Conservation (phyloP, 148 eudicot species). For the Talinum fruticosum region DNA sequence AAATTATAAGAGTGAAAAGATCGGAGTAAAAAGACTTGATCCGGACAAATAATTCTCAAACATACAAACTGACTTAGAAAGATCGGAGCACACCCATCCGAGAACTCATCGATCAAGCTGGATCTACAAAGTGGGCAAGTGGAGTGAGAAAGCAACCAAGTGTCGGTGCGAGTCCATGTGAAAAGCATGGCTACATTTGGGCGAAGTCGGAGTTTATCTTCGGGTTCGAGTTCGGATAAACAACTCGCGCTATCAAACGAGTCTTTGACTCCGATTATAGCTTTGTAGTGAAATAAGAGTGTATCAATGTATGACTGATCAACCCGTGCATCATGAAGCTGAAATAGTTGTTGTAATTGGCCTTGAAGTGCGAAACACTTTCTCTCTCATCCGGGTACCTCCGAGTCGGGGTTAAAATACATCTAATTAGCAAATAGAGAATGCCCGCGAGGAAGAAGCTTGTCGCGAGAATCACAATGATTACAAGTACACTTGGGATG, state of each 20-base stretch:
- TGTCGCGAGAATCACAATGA: constrained; percentile 66
- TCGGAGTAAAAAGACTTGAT: no score
- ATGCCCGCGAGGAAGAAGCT: constrained; percentile 77
- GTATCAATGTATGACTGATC: constrained; percentile 84
- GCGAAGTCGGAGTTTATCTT: constrained; percentile 64
- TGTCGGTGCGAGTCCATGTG: no score
- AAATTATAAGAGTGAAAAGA: no score
- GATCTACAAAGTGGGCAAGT: no score
- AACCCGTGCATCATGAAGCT: constrained; percentile 80
- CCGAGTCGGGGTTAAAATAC: constrained; percentile 43
- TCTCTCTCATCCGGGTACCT: constrained; percentile 54
- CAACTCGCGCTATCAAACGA: constrained; percentile 96
- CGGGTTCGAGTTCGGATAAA: constrained; percentile 66
- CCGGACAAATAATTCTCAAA: no score
- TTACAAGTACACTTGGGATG: constrained; percentile 65
- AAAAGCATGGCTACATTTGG: no score
- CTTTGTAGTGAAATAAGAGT: constrained; percentile 63
- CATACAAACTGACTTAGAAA: no score
- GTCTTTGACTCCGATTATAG: constrained; percentile 61
- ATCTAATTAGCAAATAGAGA: constrained; percentile 65
- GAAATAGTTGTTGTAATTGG: constrained; percentile 75
- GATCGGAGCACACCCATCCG: constrained; percentile 34
- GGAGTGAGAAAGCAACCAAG: no score
- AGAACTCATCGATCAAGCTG: constrained; percentile 42
- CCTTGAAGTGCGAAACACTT: constrained; percentile 70